phyloP scores from a whole-genome alignment of 2,329 filamentous ascomycete species.

The Botrytis sinoallii region DNA sequence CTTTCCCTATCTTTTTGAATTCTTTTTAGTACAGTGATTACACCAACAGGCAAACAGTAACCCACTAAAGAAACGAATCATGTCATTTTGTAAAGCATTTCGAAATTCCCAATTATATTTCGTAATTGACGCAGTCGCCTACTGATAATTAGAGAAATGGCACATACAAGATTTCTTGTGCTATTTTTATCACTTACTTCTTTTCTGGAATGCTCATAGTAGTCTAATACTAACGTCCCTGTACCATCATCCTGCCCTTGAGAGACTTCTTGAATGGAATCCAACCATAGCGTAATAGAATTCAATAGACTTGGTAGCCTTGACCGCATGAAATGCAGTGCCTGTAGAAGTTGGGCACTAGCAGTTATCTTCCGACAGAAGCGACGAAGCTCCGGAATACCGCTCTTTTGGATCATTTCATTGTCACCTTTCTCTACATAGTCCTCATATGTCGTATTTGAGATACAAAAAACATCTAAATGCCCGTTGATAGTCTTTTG shows the following conservation, averaged over 20 bases:
- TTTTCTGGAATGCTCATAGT: not conserved
- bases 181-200: not conserved
- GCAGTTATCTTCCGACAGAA: slow-evolving; percentile 35
- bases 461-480: slow-evolving; percentile 40
- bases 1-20: not conserved
- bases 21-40: not conserved
- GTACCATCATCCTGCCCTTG: not conserved
- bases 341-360: not conserved
- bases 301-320: not conserved
- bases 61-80: not conserved
- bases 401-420: slow-evolving; percentile 29
- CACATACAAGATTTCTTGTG: not conserved
- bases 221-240: not conserved
- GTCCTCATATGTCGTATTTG: slow-evolving; percentile 10
- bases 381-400: slow-evolving; percentile 37
- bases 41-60: not conserved
- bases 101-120: not conserved
- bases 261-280: not conserved
- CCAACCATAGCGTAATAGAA: not conserved
- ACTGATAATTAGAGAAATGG: not conserved
- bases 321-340: not conserved
- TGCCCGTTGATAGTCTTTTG: slow-evolving; percentile 18
- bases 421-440: not conserved
- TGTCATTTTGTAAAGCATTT: not conserved
- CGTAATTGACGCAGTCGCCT: not conserved